Conservation (phyloP, 2,329 filamentous ascomycete species). For the Passalora sequoiae region DNA sequence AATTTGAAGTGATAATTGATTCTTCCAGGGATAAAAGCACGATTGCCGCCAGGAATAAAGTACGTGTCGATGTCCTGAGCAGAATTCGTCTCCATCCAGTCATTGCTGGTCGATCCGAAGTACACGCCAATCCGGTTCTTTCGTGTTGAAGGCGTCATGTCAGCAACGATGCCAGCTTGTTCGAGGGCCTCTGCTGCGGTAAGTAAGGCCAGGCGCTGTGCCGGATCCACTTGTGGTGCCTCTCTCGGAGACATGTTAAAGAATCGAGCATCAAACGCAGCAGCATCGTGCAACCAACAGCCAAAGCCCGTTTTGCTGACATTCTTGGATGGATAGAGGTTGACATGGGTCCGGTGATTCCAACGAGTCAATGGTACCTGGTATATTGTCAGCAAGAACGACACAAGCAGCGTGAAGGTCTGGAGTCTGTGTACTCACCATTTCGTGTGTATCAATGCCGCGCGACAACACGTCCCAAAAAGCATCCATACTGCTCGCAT, state of each 20-base stretch:
- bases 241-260: constrained; percentile 38
- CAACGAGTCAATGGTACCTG: constrained; percentile 27
- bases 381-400: too few species aligned
- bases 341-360: constrained; percentile 37
- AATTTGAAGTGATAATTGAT: constrained; percentile 7
- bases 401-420: too few species aligned
- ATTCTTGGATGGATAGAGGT: constrained; percentile 34
- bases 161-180: constrained; percentile 24
- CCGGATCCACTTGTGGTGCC: constrained; percentile 23
- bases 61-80: constrained; percentile 8
- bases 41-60: constrained; percentile 9
- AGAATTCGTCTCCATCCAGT: constrained; percentile 21
- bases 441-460: too few species aligned
- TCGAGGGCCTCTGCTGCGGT: constrained; percentile 29
- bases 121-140: constrained; percentile 30
- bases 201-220: constrained; percentile 23
- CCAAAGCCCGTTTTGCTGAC: constrained; percentile 33
- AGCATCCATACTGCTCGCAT: constrained; percentile 17
- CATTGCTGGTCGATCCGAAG: constrained; percentile 32
- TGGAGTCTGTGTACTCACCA: too few species aligned
- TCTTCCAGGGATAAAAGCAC: constrained; percentile 10
- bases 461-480: constrained; percentile 25
- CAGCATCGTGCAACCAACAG: constrained; percentile 36
- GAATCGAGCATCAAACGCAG: constrained; percentile 37
- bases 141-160: constrained; percentile 29